phyloP scores from a whole-genome alignment of 73 alveolate species.

The Paramecium biaurelia region DNA sequence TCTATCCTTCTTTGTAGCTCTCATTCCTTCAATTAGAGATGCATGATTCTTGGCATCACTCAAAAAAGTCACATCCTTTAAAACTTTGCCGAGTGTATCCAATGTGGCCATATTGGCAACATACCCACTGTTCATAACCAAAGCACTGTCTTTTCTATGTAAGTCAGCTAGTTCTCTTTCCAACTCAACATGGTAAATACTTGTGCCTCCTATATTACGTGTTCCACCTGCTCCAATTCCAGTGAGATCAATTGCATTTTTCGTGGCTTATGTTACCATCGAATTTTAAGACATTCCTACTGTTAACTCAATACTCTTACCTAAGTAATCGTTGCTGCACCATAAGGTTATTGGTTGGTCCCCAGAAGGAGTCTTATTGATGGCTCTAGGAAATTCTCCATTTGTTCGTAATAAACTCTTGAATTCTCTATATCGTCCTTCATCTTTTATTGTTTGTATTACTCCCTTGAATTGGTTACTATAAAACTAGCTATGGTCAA shows the following conservation, averaged over 20 bases:
- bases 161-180: slow-evolving; percentile 77
- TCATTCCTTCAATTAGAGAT: slow-evolving; percentile 78
- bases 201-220: slow-evolving; percentile 85
- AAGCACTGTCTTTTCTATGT: slow-evolving; percentile 73
- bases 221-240: slow-evolving; percentile 92
- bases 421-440: slow-evolving; percentile 81
- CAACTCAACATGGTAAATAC: slow-evolving; percentile 68
- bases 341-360: slow-evolving; percentile 71
- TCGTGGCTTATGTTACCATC: slow-evolving; percentile 71
- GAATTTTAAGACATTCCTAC: slow-evolving; percentile 79
- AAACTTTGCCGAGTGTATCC: slow-evolving; percentile 69
- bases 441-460: slow-evolving; percentile 67
- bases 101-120: slow-evolving; percentile 86
- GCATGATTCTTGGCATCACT: slow-evolving; percentile 85
- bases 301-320: not conserved
- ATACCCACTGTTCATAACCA: slow-evolving; percentile 75
- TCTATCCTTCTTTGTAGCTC: slow-evolving; percentile 66
- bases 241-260: slow-evolving; percentile 59
- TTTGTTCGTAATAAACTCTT: slow-evolving; percentile 65
- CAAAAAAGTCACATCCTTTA: slow-evolving; percentile 69
- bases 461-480: slow-evolving; percentile 56
- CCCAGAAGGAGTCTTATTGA: slow-evolving; percentile 46
- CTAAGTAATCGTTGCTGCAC: slow-evolving; percentile 86
- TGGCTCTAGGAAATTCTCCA: slow-evolving; percentile 81
- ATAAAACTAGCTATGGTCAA: slow-evolving; percentile 34